phyloP scores from a whole-genome alignment of 2,329 filamentous ascomycete genomes.

The Ceratocystis ficicola region DNA sequence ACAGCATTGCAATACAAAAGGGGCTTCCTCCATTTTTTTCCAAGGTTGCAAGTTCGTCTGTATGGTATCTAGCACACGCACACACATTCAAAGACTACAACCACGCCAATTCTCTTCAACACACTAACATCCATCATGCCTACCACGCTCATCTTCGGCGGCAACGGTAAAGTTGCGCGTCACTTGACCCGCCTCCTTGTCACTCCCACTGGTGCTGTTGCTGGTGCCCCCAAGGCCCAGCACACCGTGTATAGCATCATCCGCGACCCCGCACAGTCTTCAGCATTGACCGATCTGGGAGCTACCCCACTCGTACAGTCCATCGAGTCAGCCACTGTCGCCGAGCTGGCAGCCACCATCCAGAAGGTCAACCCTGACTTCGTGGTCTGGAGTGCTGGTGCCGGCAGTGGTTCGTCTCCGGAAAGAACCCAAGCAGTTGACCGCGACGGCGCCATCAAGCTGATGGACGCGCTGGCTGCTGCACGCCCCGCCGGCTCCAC shows the following conservation, averaged over 20 bases:
- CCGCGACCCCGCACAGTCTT: constrained; percentile 28
- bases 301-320: constrained; percentile 34
- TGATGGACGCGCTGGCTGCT: constrained; percentile 35
- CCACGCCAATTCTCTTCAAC: neutral
- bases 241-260: constrained; percentile 27
- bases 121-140: constrained; percentile 23
- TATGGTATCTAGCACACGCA: neutral
- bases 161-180: constrained; percentile 26
- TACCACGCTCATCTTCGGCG: constrained; percentile 26
- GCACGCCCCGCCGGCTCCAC: constrained; percentile 22
- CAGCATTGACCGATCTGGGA: constrained; percentile 32
- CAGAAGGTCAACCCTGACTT: constrained; percentile 27
- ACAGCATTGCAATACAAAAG: neutral
- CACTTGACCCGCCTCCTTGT: constrained; percentile 24
- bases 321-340: constrained; percentile 31
- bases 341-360: constrained; percentile 31
- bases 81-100: neutral
- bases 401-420: constrained; percentile 25
- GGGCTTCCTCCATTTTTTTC: neutral
- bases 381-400: constrained; percentile 30
- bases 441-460: constrained; percentile 34
- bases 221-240: constrained; percentile 18
- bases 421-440: constrained; percentile 36
- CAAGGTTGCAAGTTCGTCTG: too few species aligned
- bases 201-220: neutral